Evolutionary conservation across 31 red algal genomes (phyloP), one percentile per base, ranked within the genome.

Genomic region (Odonthalia washingtoniensis): DNA sequence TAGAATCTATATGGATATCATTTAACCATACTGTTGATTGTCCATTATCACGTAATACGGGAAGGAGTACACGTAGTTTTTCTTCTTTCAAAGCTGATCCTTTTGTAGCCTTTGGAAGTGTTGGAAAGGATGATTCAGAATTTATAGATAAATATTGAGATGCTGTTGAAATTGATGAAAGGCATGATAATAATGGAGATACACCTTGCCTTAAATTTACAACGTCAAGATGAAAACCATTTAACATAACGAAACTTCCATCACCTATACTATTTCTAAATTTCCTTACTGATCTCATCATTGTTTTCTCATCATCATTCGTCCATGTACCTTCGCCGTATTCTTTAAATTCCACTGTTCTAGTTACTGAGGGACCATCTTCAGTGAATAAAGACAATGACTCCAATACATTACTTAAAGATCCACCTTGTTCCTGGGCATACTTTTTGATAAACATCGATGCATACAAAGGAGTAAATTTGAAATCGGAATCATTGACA

Each of bases 21-120:
- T 95, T 95, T 40, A 95, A 27, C 76, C 77, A 90, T 33, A 89
- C 80, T 1, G 84, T 28, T 4, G 85, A 74, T 39, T 42, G 16
- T 2, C 40, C 68, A 35, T 68, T 32, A 1, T 31, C 4, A 2
- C 65, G 26, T 36, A 64, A 42, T 24, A 77, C 32, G 30, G 65
- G 64, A 26, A 94, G 40, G 35, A 83, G 64, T 2, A 92, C 90
- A 32, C 90, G 73, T 26, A 92, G 38, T 12, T 67, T 72, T 35
- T 16, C 43, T 3, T 37, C 72, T 40, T 17, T 40, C 4, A 24
- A 27, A 27, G 9, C 26, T 39, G 37, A 24, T 40, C 14, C 5
- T 0, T 27, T 31, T 30, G 66, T 37, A 21, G 67, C 9, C 2
- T 21, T 1, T 33, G 39, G 34, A 63, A 46, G 34, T 31, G 43